Percentiles rank a stretch among this genome's conserved stretches.
These are phyloP conservation scores for Claviceps monticola DNA, from an alignment of 2,329 filamentous ascomycete species.

Conservation along the genomic window DNA sequence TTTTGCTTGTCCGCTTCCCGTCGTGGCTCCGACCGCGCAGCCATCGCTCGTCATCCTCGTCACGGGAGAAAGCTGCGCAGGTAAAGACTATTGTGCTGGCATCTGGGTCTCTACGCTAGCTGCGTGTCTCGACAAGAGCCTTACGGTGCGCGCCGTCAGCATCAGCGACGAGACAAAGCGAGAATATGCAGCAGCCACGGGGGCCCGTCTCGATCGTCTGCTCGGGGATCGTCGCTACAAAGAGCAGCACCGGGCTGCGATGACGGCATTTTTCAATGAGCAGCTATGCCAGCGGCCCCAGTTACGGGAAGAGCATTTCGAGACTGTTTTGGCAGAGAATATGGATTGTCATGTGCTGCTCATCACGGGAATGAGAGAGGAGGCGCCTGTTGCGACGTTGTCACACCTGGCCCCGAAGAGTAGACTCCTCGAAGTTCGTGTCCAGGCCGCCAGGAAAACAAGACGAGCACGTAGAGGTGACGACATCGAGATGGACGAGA, in stretches of 20 bases:
- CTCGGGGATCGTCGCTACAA: slow-evolving; percentile 44
- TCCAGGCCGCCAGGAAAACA: slow-evolving; percentile 27
- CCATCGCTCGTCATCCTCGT: slow-evolving; percentile 42
- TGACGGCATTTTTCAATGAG: slow-evolving; percentile 37
- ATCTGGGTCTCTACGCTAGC: slow-evolving; percentile 34
- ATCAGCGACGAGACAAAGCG: slow-evolving; percentile 45
- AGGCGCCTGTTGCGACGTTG: slow-evolving; percentile 38
- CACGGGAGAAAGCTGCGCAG: slow-evolving; percentile 37
- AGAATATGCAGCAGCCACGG: slow-evolving; percentile 35
- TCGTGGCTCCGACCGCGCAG: slow-evolving; percentile 11
- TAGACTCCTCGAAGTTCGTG: slow-evolving; percentile 38
- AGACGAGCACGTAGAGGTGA: slow-evolving; percentile 21
- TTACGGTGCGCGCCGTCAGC: slow-evolving; percentile 31
- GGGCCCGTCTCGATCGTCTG: slow-evolving; percentile 33
- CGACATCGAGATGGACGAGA: background rate
- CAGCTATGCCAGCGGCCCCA: slow-evolving; percentile 28
- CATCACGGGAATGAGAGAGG: slow-evolving; percentile 50
- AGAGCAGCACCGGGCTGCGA: slow-evolving; percentile 38
- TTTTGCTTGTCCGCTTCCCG: slow-evolving; percentile 40
- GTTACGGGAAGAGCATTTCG: slow-evolving; percentile 38
- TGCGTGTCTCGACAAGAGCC: slow-evolving; percentile 9
- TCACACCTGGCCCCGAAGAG: slow-evolving; percentile 39
- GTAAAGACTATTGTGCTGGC: slow-evolving; percentile 46
- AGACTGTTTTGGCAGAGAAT: slow-evolving; percentile 27
- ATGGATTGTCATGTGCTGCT: slow-evolving; percentile 38